Evolutionary conservation across 108 stramenopile species (phyloP).

Genomic region (Stephanodiscus triporus): DNA sequence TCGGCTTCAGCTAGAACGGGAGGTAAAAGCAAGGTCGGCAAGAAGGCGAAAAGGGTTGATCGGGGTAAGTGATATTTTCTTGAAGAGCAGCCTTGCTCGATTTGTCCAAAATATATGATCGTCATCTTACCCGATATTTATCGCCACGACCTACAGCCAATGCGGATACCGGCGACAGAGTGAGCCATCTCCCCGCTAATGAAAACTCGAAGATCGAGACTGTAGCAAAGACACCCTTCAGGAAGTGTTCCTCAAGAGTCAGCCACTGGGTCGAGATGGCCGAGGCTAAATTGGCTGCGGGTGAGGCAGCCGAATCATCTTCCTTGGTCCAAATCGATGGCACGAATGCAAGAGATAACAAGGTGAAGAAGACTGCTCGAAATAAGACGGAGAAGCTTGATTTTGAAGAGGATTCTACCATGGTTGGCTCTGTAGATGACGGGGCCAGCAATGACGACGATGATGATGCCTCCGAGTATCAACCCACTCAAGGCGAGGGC

Average conservation of each 20-base stretch:
- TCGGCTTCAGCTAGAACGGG: too few relatives aligned
- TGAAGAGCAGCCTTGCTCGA: background rate
- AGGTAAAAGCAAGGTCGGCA: background rate
- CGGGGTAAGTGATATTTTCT: background rate
- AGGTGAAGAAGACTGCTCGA: background rate
- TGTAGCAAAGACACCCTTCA: background rate
- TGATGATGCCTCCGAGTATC: background rate
- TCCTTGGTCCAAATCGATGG: background rate
- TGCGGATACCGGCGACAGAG: background rate
- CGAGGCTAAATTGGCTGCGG: background rate
- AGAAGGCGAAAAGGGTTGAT: background rate
- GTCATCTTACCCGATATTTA: background rate
- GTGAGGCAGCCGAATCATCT: conserved; percentile 1
- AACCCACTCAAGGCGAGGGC: background rate
- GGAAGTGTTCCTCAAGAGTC: background rate
- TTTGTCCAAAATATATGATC: background rate
- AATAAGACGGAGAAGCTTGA: background rate
- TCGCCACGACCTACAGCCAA: background rate
- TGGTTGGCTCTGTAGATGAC: background rate
- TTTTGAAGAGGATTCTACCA: background rate
- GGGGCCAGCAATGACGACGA: background rate
- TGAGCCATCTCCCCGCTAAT: background rate
- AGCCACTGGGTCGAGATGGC: background rate
- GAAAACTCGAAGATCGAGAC: background rate
- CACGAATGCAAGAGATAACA: background rate